A percentile compares a stretch with the other conserved stretches of the same genome.
Conservation (phyloP, 108 stramenopile species). For the Conticribra guillardii region DNA sequence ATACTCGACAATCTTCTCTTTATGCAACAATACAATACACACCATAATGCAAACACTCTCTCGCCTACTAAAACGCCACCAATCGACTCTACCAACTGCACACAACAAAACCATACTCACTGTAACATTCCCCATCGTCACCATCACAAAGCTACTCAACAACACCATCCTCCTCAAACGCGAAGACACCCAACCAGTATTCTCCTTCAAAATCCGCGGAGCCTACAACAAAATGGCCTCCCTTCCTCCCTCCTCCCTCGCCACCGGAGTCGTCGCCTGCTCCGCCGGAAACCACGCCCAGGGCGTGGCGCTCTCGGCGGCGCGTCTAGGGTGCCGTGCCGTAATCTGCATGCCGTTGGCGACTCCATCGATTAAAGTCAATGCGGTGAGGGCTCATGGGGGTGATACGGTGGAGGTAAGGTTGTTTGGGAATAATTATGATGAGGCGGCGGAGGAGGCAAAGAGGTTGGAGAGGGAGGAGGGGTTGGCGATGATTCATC, state of each 20-base stretch:
- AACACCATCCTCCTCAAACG: constrained; percentile 85
- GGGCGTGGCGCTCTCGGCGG: constrained; percentile 93
- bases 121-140: too few species aligned
- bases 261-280: constrained; percentile 93
- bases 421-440: constrained; percentile 95
- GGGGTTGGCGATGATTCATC: constrained; percentile 93
- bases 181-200: constrained; percentile 96
- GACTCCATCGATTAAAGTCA: constrained; percentile 95
- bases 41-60: too few species aligned
- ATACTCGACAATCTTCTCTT: too few species aligned
- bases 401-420: constrained; percentile 89
- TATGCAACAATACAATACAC: too few species aligned
- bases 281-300: constrained; percentile 99
- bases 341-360: constrained; percentile 98
- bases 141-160: constrained; percentile 80
- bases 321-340: constrained; percentile 81
- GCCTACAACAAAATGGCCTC: constrained; percentile 98
- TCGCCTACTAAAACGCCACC: too few species aligned
- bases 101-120: too few species aligned
- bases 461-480: constrained; percentile 85
- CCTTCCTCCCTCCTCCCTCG: constrained; percentile 62
- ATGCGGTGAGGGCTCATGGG: constrained; percentile 90
- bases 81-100: too few species aligned
- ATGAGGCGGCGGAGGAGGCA: constrained; percentile 94
- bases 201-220: constrained; percentile 98